phyloP scores from a whole-genome alignment of 1,139 yeast species.

The Blastobotrys elegans region DNA sequence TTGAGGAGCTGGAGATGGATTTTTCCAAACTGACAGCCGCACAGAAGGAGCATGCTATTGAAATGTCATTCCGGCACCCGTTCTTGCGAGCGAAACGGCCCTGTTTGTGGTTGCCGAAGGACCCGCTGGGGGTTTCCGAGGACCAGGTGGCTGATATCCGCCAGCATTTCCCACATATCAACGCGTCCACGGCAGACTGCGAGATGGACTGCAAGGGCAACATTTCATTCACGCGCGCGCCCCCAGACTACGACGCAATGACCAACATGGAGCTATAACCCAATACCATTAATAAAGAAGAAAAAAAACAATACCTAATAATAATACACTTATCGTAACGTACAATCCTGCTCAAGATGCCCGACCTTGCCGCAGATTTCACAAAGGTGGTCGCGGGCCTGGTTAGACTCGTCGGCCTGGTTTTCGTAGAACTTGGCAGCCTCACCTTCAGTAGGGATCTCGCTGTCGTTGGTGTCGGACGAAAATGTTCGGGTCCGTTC shows the following conservation, averaged over 20 bases:
- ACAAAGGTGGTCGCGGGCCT: neutral
- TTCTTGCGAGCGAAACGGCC: constrained; percentile 29
- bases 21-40: constrained; percentile 22
- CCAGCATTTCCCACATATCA: constrained; percentile 23
- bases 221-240: constrained; percentile 11
- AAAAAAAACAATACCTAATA: neutral
- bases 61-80: constrained; percentile 31
- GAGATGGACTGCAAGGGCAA: constrained; percentile 11
- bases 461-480: neutral
- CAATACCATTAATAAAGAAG: neutral
- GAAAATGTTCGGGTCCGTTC: too few species aligned
- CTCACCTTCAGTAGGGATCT: too few species aligned
- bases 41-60: constrained; percentile 23
- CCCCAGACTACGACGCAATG: constrained; percentile 16
- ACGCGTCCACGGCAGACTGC: constrained; percentile 21
- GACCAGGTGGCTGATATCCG: constrained; percentile 30
- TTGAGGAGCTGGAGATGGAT: constrained; percentile 29
- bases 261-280: constrained; percentile 11
- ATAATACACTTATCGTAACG: neutral
- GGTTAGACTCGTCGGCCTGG: neutral
- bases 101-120: constrained; percentile 35
- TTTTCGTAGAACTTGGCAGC: neutral
- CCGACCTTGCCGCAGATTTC: constrained; percentile 4
- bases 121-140: constrained; percentile 30
- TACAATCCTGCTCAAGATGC: constrained; percentile 8